Percentiles rank a stretch among this genome's conserved stretches.
Conservation (phyloP, 352 stramenopile species). For the Globisporangium echinulatum region DNA sequence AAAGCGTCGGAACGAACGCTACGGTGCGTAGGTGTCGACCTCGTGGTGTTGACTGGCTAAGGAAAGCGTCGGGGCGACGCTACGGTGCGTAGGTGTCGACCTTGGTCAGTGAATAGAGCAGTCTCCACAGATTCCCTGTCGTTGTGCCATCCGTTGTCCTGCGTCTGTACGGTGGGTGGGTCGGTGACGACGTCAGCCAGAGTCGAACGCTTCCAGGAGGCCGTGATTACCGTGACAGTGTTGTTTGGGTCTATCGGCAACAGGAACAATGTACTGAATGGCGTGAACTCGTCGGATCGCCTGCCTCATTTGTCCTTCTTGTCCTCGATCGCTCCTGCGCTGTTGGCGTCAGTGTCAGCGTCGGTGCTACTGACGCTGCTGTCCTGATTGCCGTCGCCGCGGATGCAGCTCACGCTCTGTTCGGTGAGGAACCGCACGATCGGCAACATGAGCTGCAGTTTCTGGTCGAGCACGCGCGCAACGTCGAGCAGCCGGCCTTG, state of each 20-base stretch:
- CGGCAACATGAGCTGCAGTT: conserved; percentile 47
- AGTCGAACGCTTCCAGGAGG: no score
- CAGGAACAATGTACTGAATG: no score
- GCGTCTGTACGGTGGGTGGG: no score
- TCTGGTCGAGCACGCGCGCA: conserved; percentile 44
- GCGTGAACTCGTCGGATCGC: no score
- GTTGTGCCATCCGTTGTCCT: neutral
- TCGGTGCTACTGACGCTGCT: neutral
- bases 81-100: conserved; percentile 91
- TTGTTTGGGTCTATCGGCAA: no score
- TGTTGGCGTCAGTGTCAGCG: conserved; percentile 21
- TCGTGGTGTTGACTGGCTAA: neutral
- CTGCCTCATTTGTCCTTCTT: conserved; percentile 45
- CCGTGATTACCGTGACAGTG: no score
- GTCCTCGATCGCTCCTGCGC: conserved; percentile 7
- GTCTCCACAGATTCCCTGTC: conserved; percentile 7
- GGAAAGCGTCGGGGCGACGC: conserved; percentile 54
- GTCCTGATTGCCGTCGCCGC: no score
- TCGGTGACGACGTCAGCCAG: no score
- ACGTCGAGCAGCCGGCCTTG: conserved; percentile 50
- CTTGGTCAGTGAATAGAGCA: conserved; percentile 33
- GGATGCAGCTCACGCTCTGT: conserved; percentile 43
- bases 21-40: conserved; percentile 90
- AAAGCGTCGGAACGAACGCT: conserved; percentile 66
- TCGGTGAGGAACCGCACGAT: conserved; percentile 53